Evolutionary conservation across 2,329 filamentous ascomycete genomes (phyloP).

Genomic region (Aspergillus sp.): DNA sequence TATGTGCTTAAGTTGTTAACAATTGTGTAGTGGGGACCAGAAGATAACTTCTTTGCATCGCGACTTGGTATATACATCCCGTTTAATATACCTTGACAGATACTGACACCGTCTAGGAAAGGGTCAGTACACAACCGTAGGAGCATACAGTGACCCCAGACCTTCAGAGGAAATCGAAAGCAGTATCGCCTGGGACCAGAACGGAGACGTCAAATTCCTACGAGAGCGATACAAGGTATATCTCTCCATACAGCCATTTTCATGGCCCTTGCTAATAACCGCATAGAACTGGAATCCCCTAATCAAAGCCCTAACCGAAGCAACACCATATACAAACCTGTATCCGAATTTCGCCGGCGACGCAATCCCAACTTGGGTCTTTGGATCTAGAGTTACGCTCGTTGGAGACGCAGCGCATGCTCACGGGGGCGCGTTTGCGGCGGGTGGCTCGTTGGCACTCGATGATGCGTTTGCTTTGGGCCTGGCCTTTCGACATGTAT

Average conservation of each 20-base stretch:
- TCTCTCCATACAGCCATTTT: not conserved
- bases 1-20: not conserved
- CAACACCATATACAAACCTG: constrained; percentile 40
- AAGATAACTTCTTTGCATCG: constrained; percentile 47
- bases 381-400: constrained; percentile 31
- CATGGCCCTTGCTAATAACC: not conserved
- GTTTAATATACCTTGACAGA: no score
- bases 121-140: constrained; percentile 43
- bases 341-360: constrained; percentile 47
- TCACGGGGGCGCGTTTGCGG: constrained; percentile 32
- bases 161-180: constrained; percentile 35
- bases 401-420: constrained; percentile 33
- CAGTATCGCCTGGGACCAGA: constrained; percentile 40
- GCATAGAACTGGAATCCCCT: constrained; percentile 44
- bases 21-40: constrained; percentile 39
- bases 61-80: constrained; percentile 32
- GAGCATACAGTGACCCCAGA: constrained; percentile 41
- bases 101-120: constrained; percentile 17
- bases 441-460: constrained; percentile 30
- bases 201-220: constrained; percentile 39
- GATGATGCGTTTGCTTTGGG: constrained; percentile 44
- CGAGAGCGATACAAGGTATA: constrained; percentile 28
- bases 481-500: constrained; percentile 39
- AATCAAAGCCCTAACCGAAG: constrained; percentile 41
- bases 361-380: constrained; percentile 43